These are phyloP conservation scores for Clonostachys byssicola DNA, from an alignment of 2,329 filamentous ascomycete genomes.

Conservation along the genomic window DNA sequence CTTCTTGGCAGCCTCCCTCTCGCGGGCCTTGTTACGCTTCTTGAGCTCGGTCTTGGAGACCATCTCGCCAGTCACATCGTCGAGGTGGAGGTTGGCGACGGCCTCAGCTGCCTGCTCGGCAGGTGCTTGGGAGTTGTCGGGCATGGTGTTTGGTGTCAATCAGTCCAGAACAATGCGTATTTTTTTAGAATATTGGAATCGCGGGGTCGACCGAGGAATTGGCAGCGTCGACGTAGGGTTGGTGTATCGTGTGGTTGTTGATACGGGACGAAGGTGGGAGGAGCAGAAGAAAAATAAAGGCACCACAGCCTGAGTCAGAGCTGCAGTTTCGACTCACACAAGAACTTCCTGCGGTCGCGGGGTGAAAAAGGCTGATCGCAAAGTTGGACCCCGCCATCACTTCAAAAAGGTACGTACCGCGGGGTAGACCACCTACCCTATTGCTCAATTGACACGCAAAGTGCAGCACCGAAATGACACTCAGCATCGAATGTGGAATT, in stretches of 20 bases:
- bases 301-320: no score
- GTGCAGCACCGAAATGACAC: neutral
- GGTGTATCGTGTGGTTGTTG: no score
- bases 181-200: no score
- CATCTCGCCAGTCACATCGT: slow-evolving; percentile 89
- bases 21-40: slow-evolving; percentile 89
- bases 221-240: no score
- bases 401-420: slow-evolving; percentile 3
- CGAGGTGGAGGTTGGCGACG: slow-evolving; percentile 73
- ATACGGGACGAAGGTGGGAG: no score
- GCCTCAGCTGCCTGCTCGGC: slow-evolving; percentile 46
- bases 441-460: neutral
- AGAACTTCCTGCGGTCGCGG: no score
- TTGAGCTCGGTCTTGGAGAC: slow-evolving; percentile 86
- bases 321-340: no score
- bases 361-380: no score
- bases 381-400: no score
- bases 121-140: slow-evolving; percentile 15
- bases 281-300: no score
- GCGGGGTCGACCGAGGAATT: no score
- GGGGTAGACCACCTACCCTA: slow-evolving; percentile 1
- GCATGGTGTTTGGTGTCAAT: slow-evolving; percentile 13
- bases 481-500: neutral
- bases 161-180: no score
- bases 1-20: slow-evolving; percentile 83